Evolutionary conservation across 768 basidiomycete species (phyloP), one percentile per base, ranked within the genome.

Genomic region (Collybia nuda): DNA sequence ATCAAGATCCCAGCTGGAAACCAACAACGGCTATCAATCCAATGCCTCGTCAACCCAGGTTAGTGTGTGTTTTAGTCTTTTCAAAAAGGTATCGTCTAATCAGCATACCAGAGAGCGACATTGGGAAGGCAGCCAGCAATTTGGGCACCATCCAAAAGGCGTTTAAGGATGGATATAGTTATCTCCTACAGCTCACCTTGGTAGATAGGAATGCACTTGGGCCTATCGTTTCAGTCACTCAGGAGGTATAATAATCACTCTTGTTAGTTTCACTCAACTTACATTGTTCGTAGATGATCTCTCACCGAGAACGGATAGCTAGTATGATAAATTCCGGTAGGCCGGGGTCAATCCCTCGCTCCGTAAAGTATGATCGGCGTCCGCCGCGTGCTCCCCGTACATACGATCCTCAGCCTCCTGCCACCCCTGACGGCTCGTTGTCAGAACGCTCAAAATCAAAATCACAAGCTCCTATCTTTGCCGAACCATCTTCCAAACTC

Each of bases 21-120:
- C 6, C 64, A 62, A 2, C 59, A 67, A 12, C 58, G 55, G 19
- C 54, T 78, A 28, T 70, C 59, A 1, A 68, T 80, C 6, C 70
- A 76, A 45, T 79, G 77, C 54, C 65, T 75, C n/a, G 47, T 75
- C 28, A 60, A 73, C 48, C 64, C 70, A 15, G 69, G 78, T 75
- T 48, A 11, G 69, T 58, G 36, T 35, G 6, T 45, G 14, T 48
- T 21, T 12, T 21, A 40, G 6, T 39, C 3, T 28, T 3, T 17
- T 4, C 21, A 23, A 22, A 11, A 24, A 9, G 17, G 7, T 23
- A 14, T 21, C 48, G n/a, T 35, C 9, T 43, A 24, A 49, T 29
- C n/a, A 21, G 14, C 28, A 26, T 35, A 11, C 18, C 49, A 77
- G 76, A 69, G 5, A 72, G 71, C 39, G 73, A 78, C 40, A 63